phyloP scores from a whole-genome alignment of 192 early-diverging fungal genomes.

The Podila horticola region DNA sequence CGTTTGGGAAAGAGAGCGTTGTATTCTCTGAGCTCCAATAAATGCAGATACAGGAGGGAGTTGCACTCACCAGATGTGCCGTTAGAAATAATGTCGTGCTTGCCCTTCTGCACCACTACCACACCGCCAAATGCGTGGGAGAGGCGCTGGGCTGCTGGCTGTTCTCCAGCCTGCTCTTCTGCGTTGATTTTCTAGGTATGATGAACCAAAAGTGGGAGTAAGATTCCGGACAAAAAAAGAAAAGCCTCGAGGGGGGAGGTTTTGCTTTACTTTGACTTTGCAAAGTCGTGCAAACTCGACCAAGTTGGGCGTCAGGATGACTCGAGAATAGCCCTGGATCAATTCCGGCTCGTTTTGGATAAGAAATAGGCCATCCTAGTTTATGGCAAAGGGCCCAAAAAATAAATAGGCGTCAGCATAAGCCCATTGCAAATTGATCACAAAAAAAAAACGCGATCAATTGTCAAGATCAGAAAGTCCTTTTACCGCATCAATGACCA shows the following conservation, averaged over 20 bases:
- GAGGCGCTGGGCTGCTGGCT: slow-evolving; percentile 20
- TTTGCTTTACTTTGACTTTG: slow-evolving; percentile 55
- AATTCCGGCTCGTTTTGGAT: slow-evolving; percentile 77
- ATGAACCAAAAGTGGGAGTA: neutral
- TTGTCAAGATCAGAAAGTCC: neutral
- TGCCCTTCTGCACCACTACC: slow-evolving; percentile 85
- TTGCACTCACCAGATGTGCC: slow-evolving; percentile 64
- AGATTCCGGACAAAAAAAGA: neutral
- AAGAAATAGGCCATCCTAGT: slow-evolving; percentile 83
- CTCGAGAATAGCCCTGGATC: slow-evolving; percentile 75
- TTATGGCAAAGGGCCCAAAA: neutral
- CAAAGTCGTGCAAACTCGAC: slow-evolving; percentile 87
- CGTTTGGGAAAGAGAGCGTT: neutral
- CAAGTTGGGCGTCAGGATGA: slow-evolving; percentile 89
- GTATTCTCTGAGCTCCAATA: no score
- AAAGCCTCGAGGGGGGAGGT: neutral
- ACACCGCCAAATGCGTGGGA: slow-evolving; percentile 76
- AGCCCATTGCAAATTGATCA: neutral
- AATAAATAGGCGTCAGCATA: neutral
- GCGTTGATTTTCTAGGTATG: slow-evolving; percentile 21
- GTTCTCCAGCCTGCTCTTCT: slow-evolving; percentile 24
- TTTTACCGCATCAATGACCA: slow-evolving; percentile 93
- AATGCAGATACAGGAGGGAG: neutral
- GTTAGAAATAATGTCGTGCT: slow-evolving; percentile 79
- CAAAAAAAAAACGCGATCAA: neutral